Percentiles rank a stretch among this genome's conserved stretches.
These are phyloP conservation scores for Arctium lappa DNA, from an alignment of 129 eudicot genomes.

Conservation along the genomic window DNA sequence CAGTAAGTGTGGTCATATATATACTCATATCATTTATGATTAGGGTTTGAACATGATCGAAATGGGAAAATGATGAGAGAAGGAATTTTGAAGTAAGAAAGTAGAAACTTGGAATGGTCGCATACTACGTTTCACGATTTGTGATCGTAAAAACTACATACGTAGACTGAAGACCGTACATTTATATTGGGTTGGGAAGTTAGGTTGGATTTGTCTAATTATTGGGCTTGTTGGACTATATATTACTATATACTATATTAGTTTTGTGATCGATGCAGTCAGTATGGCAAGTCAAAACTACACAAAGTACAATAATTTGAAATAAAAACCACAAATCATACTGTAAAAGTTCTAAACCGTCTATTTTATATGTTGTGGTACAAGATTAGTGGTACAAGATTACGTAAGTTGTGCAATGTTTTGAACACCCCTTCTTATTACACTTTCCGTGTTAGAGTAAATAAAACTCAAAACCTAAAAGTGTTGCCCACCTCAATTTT, in stretches of 20 bases:
- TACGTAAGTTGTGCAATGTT: too few relatives aligned
- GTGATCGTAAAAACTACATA: background rate
- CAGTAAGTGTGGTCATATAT: background rate
- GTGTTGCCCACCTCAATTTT: too few relatives aligned
- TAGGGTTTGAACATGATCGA: background rate
- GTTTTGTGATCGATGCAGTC: too few relatives aligned
- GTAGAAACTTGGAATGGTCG: background rate
- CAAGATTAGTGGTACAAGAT: too few relatives aligned
- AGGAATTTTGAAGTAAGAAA: background rate
- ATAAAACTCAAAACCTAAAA: too few relatives aligned
- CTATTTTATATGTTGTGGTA: too few relatives aligned
- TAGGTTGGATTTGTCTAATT: background rate
- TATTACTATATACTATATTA: too few relatives aligned
- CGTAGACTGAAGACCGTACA: background rate
- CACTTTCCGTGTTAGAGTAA: too few relatives aligned
- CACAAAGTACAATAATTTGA: too few relatives aligned
- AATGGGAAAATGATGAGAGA: background rate
- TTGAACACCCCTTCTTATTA: background rate
- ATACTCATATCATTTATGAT: too few relatives aligned
- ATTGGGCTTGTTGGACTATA: background rate
- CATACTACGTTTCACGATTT: background rate
- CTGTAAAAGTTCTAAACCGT: too few relatives aligned
- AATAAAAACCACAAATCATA: background rate
- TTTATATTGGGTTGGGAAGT: background rate
- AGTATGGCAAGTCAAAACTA: too few relatives aligned